These are phyloP conservation scores for Trichoderma aggressivum DNA, from an alignment of 2,329 filamentous ascomycete species.

Conservation along the genomic window DNA sequence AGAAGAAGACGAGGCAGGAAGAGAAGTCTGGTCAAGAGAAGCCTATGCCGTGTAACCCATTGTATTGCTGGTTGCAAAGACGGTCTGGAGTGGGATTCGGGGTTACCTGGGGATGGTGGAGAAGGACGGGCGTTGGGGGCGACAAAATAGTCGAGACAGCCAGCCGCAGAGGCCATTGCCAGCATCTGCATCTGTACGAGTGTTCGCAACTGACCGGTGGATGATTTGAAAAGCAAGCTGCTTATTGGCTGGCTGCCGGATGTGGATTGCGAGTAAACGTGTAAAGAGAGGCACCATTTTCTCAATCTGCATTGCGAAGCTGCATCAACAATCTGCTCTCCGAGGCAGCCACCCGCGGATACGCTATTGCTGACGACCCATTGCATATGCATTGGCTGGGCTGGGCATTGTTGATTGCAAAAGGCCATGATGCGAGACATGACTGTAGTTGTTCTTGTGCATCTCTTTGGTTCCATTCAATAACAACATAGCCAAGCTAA, in stretches of 20 bases:
- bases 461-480: not conserved
- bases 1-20: not conserved
- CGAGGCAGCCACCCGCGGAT: slow-evolving; percentile 9
- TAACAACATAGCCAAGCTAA: not conserved
- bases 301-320: not conserved
- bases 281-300: not conserved
- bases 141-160: slow-evolving; percentile 6
- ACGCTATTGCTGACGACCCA: slow-evolving; percentile 1
- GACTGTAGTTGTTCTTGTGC: not conserved
- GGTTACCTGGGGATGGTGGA: not conserved
- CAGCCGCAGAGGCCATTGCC: not conserved
- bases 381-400: not conserved
- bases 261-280: not conserved
- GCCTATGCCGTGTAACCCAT: not conserved
- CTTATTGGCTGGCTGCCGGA: not conserved
- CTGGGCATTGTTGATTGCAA: not conserved
- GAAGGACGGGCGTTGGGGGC: not conserved
- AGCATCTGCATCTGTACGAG: not conserved
- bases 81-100: not conserved
- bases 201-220: not conserved
- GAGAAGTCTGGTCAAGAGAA: not conserved
- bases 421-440: not conserved
- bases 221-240: not conserved
- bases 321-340: slow-evolving; percentile 1
- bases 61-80: not conserved